Base-by-base conservation (phyloP, 345 rosid genomes). In the Salix suchowensis region DNA sequence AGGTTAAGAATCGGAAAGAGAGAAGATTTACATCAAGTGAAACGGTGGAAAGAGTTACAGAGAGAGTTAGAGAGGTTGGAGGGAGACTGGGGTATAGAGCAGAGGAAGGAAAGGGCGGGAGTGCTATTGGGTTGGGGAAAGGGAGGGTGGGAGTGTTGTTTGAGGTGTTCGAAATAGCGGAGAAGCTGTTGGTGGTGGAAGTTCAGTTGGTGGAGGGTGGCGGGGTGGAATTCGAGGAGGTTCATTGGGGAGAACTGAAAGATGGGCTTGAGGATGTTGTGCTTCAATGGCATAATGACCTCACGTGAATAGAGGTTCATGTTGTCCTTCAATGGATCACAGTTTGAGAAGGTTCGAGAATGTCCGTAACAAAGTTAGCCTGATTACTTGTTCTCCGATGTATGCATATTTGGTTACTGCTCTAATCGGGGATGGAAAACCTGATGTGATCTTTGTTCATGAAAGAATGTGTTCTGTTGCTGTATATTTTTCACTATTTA, bases 251-350 rank as follows among this genome's bases (percentile, higher is more conserved):
- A 30, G 90, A 91, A 42, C 81, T 91, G 74, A 89, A 83, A 67
- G 78, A 81, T 11, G 94, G 89, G 72, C 85, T 95, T 68, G 87
- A 83, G 48, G 90, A 93, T 71, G 82, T 90, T 50, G 89, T 91
- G 76, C 86, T 79, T 50, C 78, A 91, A 10, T 90, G 96, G 94
- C 88, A 92, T 65, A 80, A 40, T 19, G 74, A 67, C 26, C 30
- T 42, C 8, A 26, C 68, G n/a, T 73, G 67, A 73, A 65, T 46
- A 58, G 64, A 23, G 62, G 64, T 58, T 58, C 64, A n/a, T 58
- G 64, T 23, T 10, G 28, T 21, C n/a, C 61, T n/a, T 58, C 62
- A 58, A n/a, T 58, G 28, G 62, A n/a, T 10, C 46, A 40, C 46
- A 40, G 5, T 58, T 9, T 58, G 62, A 58, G 62, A 14, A 58